Percentiles rank a stretch among this genome's conserved stretches.
Evolutionary conservation across 2,329 filamentous ascomycete genomes (phyloP).

Genomic region (Penicillium paneum): DNA sequence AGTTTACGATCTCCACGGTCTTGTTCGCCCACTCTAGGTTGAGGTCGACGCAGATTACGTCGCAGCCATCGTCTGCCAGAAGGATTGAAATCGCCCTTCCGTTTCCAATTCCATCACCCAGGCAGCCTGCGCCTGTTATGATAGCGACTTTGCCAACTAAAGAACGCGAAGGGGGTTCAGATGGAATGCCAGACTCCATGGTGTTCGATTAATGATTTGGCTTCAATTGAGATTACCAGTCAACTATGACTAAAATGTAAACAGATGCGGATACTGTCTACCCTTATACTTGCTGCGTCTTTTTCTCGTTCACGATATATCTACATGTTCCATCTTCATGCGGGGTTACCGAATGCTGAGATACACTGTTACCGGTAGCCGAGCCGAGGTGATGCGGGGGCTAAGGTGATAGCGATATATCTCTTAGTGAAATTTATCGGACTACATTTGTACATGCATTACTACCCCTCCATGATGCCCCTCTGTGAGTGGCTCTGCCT

Average conservation of each 20-base stretch:
- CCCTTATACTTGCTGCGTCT: neutral
- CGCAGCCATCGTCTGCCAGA: constrained; percentile 57
- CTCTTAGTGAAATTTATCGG: neutral
- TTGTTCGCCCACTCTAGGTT: constrained; percentile 49
- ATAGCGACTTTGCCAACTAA: constrained; percentile 39
- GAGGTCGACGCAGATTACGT: constrained; percentile 58
- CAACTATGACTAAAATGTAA: neutral
- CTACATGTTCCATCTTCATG: neutral
- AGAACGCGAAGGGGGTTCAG: constrained; percentile 25
- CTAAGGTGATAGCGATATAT: neutral
- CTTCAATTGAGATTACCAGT: neutral
- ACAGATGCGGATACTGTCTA: neutral
- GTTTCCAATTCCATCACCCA: constrained; percentile 59
- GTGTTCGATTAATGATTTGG: neutral
- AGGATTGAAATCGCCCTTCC: constrained; percentile 58
- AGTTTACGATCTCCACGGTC: constrained; percentile 54
- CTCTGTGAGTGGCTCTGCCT: neutral
- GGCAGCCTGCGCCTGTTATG: constrained; percentile 58
- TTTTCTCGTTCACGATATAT: neutral
- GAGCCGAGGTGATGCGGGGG: constrained; percentile 15
- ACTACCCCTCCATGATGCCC: neutral
- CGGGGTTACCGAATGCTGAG: neutral
- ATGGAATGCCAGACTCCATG: constrained; percentile 17
- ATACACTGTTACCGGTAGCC: constrained; percentile 8
- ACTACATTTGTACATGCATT: neutral